Conservation (phyloP, 139 green algal species). For the Tetraselmis striata region DNA sequence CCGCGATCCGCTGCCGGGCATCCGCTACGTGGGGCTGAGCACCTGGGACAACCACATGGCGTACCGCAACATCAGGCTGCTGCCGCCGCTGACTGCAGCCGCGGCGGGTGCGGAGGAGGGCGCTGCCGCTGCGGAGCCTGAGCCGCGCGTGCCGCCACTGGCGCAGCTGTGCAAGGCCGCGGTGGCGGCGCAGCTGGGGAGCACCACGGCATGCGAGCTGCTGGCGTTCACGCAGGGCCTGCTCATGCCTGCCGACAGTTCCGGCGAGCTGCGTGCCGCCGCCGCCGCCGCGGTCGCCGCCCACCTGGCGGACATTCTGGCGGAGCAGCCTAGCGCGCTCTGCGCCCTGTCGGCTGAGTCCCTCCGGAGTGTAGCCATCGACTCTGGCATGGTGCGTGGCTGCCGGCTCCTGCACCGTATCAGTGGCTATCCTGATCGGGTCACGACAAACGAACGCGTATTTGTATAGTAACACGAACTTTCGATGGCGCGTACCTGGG, state of each 20-base stretch:
- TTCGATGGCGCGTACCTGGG: too few relatives aligned
- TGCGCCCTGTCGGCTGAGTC: not conserved
- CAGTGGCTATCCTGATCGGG: too few relatives aligned
- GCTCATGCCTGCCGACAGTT: not conserved
- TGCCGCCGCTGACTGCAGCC: slow-evolving; percentile 13
- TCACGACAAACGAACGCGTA: too few relatives aligned
- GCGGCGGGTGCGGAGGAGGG: not conserved
- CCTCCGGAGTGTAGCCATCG: not conserved
- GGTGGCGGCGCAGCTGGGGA: not conserved
- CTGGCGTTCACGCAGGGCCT: not conserved
- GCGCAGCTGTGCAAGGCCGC: not conserved
- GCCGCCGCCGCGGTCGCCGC: too few relatives aligned
- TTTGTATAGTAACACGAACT: too few relatives aligned
- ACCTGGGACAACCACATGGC: slow-evolving; percentile 80
- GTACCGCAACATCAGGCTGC: slow-evolving; percentile 60
- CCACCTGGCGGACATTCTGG: not conserved
- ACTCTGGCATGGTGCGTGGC: not conserved
- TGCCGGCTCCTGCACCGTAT: too few relatives aligned
- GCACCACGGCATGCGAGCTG: not conserved
- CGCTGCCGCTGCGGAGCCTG: not conserved
- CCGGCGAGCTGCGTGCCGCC: not conserved
- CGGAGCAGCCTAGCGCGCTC: not conserved
- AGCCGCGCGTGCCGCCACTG: not conserved
- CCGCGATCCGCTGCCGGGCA: slow-evolving; percentile 7
- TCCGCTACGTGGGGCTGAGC: slow-evolving; percentile 61